Base-by-base conservation (phyloP, 495 filamentous ascomycete species). In the Daldinia childiae region DNA sequence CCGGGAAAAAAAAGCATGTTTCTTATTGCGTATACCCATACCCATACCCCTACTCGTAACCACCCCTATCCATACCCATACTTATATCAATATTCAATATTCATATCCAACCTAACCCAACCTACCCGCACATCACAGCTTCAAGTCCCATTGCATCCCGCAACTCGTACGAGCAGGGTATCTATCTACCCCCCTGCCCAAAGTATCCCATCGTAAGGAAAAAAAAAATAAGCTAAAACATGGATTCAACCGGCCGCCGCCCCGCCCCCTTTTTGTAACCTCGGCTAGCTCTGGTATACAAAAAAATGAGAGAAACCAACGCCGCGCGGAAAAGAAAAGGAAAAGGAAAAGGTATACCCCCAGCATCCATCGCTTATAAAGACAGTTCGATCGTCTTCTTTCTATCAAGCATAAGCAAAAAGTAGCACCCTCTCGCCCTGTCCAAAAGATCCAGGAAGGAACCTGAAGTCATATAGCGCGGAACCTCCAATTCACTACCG, bases 271-370 rank as follows among this genome's bases (percentile, higher is more conserved):
- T 34, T 36, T 36, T 39, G 50, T 21, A 17, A 17, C 11, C n/a
- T 36, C 52, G 29, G 27, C 52, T 11, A 32, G 30, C 36, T 43
- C 9, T 27, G 36, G 58, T 48, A 60, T 39, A 48, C 24, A 55
- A 38, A 29, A 32, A 34, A 57, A 36, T 14, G 27, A 50, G 17
- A 58, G 51, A 50, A 32, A 43, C 63, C 54, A 64, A 75, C 64
- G 61, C 64, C 64, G 24, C 8, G 65, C 57, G 11, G 17, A 27
- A 58, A 66, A 21, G 4, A 8, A 12, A 24, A 24, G 3, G 17
- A 21, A 45, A 45, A 26, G 43, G 3, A 54, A 58, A 63, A 45
- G 52, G 58, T 63, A 66, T 65, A 66, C 48, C 26, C n/a, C 38
- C 45, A 26, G 17, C 26, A 27, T 70, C 36, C 52, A 12, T 21